Base-by-base conservation (phyloP, 2,329 filamentous ascomycete species). In the Stagonosporopsis cucurbitacearum region DNA sequence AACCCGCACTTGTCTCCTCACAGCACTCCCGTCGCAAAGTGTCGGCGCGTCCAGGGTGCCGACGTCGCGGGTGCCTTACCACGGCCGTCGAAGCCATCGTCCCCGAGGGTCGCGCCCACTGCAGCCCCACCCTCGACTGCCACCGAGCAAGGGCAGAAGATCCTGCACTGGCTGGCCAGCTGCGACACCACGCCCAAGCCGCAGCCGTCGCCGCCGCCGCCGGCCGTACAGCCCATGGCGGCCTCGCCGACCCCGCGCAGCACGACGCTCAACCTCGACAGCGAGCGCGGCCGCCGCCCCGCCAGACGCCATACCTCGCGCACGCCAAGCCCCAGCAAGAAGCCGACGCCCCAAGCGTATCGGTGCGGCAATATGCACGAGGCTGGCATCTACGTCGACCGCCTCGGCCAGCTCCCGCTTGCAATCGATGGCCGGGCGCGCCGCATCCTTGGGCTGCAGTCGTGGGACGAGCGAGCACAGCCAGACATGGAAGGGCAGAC, bases 301-400 rank as follows among this genome's bases (percentile, higher is more conserved):
- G 36, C 36, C 7, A 40, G 13, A 40, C 36, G 36, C 36, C 19
- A 40, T 11, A 13, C 2, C 19, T 59, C 53, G 55, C 54, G 57
- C 39, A 61, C 62, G 26, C 62, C 59, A 11, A 65, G 60, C 43
- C 58, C 62, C 48, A 62, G 54, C 60, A 64, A 65, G 48, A 52
- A 44, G 50, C 53, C 54, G 47, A 51, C 54, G 2, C 62, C 48
- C 26, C 60, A 67, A 52, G 62, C 60, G 41, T 67, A 62, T 50
- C 57, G 58, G 54, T 64, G 50, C 25, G 57, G 56, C 48, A 66
- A 65, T 39, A 58, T 65, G 59, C 46, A 55, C 35, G 47, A 58
- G 28, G 57, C 60, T 40, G 35, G 51, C 23, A 55, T 62, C 23
- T 50, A 58, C 15, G 48, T 64, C 19, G 58, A 63, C 26, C 12